Base-by-base conservation (phyloP, 2,329 filamentous ascomycete species). In the Scortechinia acanthostroma region DNA sequence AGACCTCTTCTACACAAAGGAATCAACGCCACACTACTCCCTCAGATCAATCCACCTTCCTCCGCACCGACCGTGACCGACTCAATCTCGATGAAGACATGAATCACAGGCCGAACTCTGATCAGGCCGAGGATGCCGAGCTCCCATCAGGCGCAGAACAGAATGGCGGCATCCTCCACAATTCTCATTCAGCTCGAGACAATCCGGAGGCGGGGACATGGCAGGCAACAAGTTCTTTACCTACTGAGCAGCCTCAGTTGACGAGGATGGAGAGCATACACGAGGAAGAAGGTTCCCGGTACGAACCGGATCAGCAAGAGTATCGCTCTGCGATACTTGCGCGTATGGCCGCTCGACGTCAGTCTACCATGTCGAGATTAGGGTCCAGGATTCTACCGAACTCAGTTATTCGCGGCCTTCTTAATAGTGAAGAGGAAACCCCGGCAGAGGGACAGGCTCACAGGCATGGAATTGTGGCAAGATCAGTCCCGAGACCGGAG, bases 331-430 rank as follows among this genome's bases (percentile, higher is more conserved):
- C 48, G 17, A 45, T 49, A 6, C 50, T 53, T 22, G 52, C 54
- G 43, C 58, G 47, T 53, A 60, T 22, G 48, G 64, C 51, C 46
- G 60, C 51, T 52, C 58, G 65, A 50, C 60, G 66, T 47, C 66
- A 65, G 48, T 70, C 68, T 3, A 62, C 67, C 14, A 68, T 73
- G 62, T 71, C 68, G 44, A 58, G 69, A 30, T 54, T 73, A 37
- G 66, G 68, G 14, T 70, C 69, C 17, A 60, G 68, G 48, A 60
- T 73, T 21, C 51, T 71, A n/a, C 68, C 69, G 25, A 66, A 69
- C 46, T 64, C 64, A 13, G 64, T 68, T 15, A 64, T 64, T 21
- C 61, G 66, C 45, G 63, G 63, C 3, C 55, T 70, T 22, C 55
- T 69, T 5, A 68, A 55, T 47, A 69, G 66, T 46, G 62, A 67